Evolutionary conservation across 2,329 filamentous ascomycete species (phyloP).

Genomic region (Penicillium sp.): DNA sequence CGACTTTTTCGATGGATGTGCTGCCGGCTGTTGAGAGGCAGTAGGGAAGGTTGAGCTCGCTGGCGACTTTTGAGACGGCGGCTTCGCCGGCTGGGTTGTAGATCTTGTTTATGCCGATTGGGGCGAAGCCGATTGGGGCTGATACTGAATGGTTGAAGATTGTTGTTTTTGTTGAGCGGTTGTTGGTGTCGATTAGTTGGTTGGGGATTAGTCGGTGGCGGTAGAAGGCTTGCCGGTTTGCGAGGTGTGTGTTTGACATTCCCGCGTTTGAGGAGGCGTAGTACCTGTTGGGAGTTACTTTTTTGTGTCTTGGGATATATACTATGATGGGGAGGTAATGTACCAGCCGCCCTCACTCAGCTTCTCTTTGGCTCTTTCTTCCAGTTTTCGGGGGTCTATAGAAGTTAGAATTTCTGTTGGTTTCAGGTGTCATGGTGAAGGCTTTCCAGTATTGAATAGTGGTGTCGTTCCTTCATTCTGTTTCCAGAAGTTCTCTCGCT

Average conservation of each 20-base stretch:
- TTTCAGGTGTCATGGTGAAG: background rate
- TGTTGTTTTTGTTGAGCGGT: slow-evolving; percentile 54
- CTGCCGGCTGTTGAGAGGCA: slow-evolving; percentile 58
- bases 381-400: slow-evolving; percentile 54
- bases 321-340: background rate
- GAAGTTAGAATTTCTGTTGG: background rate
- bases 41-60: slow-evolving; percentile 59
- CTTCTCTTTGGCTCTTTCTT: slow-evolving; percentile 55
- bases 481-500: slow-evolving; percentile 56
- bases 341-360: slow-evolving; percentile 58
- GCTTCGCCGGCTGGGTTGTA: slow-evolving; percentile 59
- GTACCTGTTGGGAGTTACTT: slow-evolving; percentile 19
- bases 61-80: slow-evolving; percentile 58
- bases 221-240: slow-evolving; percentile 64
- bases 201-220: slow-evolving; percentile 61
- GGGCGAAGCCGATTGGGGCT: slow-evolving; percentile 63
- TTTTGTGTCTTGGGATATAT: background rate
- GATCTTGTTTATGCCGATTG: slow-evolving; percentile 65
- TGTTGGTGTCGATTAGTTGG: slow-evolving; percentile 60
- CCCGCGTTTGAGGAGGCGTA: slow-evolving; percentile 41
- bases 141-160: slow-evolving; percentile 61
- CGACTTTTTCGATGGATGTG: slow-evolving; percentile 58
- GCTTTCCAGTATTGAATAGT: slow-evolving; percentile 52
- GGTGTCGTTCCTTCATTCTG: slow-evolving; percentile 50
- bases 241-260: slow-evolving; percentile 56